phyloP scores from a whole-genome alignment of 129 eudicot genomes.

The Rutidosis leptorrhynchoides region DNA sequence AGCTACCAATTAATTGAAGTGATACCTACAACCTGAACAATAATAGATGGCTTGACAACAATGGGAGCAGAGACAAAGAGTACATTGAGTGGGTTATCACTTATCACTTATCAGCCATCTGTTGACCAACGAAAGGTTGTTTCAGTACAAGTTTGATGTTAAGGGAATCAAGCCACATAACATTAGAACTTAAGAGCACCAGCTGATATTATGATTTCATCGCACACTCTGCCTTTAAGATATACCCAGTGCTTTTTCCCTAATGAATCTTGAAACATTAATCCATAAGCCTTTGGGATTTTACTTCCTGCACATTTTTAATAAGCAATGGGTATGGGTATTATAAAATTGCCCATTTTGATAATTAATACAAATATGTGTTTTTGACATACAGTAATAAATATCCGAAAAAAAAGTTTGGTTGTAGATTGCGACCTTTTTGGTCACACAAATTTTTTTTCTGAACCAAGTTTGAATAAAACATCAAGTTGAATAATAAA shows the following conservation, averaged over 20 bases:
- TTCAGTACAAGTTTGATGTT: conserved; percentile 52
- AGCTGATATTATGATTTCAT: conserved; percentile 59
- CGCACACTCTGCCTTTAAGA: conserved; percentile 33
- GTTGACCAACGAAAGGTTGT: conserved; percentile 60
- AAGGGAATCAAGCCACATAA: conserved; percentile 64
- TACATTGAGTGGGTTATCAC: conserved; percentile 66
- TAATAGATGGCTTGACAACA: conserved; percentile 46
- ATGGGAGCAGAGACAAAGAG: conserved; percentile 54
- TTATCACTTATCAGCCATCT: conserved; percentile 73
- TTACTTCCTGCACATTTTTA: conserved; percentile 26
- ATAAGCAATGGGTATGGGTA: too few species aligned
- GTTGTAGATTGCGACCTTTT: too few species aligned
- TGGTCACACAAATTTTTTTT: too few species aligned
- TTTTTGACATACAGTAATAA: too few species aligned
- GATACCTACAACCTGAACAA: conserved; percentile 60
- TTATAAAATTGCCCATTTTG: too few species aligned
- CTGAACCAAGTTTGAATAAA: too few species aligned
- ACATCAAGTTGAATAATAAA: too few species aligned
- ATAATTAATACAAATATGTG: too few species aligned
- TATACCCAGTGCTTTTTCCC: conserved; percentile 55
- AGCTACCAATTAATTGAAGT: conserved; percentile 50
- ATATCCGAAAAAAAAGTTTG: too few species aligned
- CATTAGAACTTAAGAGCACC: conserved; percentile 68
- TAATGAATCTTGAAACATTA: conserved; percentile 48
- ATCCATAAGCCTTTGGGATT: conserved; percentile 57